phyloP scores from a whole-genome alignment of 2,329 filamentous ascomycete species.

The Escovopsis weberi region DNA sequence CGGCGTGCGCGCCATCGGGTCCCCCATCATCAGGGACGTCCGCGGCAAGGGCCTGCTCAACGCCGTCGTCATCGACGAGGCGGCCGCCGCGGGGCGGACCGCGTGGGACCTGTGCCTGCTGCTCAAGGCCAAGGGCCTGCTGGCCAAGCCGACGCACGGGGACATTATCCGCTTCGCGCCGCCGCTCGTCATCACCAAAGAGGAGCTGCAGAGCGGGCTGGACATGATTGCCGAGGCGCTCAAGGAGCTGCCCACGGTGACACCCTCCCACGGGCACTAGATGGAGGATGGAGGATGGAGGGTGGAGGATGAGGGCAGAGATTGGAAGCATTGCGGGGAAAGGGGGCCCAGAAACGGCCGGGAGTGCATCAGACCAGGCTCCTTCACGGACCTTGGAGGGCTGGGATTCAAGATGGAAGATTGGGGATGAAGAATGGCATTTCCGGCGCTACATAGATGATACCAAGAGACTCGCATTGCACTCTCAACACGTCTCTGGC shows the following conservation, averaged over 20 bases:
- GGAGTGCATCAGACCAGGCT: too few species aligned
- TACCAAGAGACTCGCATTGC: too few species aligned
- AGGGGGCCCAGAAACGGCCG: too few species aligned
- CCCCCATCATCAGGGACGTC: slow-evolving; percentile 65
- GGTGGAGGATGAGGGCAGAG: too few species aligned
- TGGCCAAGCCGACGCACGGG: slow-evolving; percentile 96
- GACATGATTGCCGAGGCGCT: slow-evolving; percentile 70
- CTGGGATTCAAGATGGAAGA: too few species aligned
- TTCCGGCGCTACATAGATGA: too few species aligned
- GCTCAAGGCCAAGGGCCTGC: slow-evolving; percentile 84
- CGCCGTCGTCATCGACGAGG: slow-evolving; percentile 90
- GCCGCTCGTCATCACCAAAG: slow-evolving; percentile 83
- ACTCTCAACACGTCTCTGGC: too few species aligned
- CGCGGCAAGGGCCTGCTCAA: slow-evolving; percentile 91
- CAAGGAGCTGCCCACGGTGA: slow-evolving; percentile 57
- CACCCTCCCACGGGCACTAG: slow-evolving; percentile 24
- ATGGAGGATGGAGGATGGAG: too few species aligned
- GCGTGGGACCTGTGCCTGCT: slow-evolving; percentile 96
- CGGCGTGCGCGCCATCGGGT: slow-evolving; percentile 59
- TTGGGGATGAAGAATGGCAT: too few species aligned
- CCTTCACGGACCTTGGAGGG: too few species aligned
- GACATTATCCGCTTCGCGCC: slow-evolving; percentile 98
- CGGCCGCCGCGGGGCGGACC: slow-evolving; percentile 65
- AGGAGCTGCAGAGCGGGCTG: slow-evolving; percentile 65
- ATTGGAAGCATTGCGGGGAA: too few species aligned